Conservation (phyloP, 2,329 filamentous ascomycete genomes). For the Elsinoe arachidis region DNA sequence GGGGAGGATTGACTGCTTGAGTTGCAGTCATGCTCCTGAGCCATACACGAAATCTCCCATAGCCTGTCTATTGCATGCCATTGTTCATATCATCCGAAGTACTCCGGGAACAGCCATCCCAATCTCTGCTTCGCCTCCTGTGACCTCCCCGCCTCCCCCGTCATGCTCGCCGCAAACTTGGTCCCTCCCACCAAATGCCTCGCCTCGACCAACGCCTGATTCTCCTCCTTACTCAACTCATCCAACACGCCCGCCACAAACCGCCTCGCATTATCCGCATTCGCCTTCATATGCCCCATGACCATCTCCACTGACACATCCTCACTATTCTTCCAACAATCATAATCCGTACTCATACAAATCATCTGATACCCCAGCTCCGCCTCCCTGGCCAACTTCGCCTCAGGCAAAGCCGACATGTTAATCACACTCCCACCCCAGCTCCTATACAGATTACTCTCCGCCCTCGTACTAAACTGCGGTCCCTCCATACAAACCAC, state of each 20-base stretch:
- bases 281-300: conserved; percentile 90
- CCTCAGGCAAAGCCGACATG: conserved; percentile 93
- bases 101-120: conserved; percentile 79
- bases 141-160: conserved; percentile 64
- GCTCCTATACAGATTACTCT: conserved; percentile 87
- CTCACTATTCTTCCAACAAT: conserved; percentile 85
- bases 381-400: conserved; percentile 90
- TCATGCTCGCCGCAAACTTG: conserved; percentile 74
- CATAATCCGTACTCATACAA: conserved; percentile 98
- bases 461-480: conserved; percentile 91
- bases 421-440: conserved; percentile 96
- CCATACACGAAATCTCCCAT: too few species aligned
- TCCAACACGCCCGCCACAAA: conserved; percentile 84
- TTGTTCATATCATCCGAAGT: conserved; percentile 39
- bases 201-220: conserved; percentile 64
- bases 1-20: too few species aligned
- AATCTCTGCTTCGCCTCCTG: conserved; percentile 70
- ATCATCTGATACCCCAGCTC: conserved; percentile 98
- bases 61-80: too few species aligned
- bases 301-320: conserved; percentile 93
- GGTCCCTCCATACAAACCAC: conserved; percentile 98
- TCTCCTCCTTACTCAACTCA: conserved; percentile 68
- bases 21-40: too few species aligned
- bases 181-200: conserved; percentile 72
- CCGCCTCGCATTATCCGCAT: conserved; percentile 75